A percentile compares a stretch with the other conserved stretches of the same genome.
phyloP scores from a whole-genome alignment of 2,329 filamentous ascomycete species.

The Westerdykella ornata region DNA sequence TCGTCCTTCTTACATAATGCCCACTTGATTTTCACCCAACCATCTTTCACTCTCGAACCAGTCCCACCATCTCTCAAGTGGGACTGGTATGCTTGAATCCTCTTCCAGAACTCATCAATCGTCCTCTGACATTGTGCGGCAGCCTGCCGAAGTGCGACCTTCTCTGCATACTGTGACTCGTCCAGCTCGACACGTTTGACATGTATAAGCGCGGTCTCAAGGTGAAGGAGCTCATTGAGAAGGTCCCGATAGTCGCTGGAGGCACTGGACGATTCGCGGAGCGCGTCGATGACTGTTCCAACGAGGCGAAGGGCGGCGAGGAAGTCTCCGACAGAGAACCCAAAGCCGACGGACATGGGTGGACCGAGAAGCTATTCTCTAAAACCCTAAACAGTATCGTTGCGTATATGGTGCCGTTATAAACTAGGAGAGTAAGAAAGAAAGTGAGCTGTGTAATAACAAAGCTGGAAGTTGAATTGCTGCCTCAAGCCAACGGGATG shows the following conservation, averaged over 20 bases:
- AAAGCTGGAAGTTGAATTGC: too few species aligned
- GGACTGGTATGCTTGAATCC: slow-evolving; percentile 24
- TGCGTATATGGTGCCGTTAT: too few species aligned
- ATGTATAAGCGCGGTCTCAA: slow-evolving; percentile 21
- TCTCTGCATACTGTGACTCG: slow-evolving; percentile 10
- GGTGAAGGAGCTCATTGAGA: slow-evolving; percentile 18
- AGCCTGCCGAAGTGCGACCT: slow-evolving; percentile 17
- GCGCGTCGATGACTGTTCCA: slow-evolving; percentile 20
- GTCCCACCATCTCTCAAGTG: slow-evolving; percentile 8
- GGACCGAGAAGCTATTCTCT: too few species aligned
- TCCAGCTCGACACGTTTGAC: slow-evolving; percentile 23
- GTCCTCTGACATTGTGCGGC: slow-evolving; percentile 19
- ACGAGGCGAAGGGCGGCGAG: slow-evolving; percentile 24
- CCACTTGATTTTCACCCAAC: slow-evolving; percentile 24
- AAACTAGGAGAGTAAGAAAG: too few species aligned
- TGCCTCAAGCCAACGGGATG: too few species aligned
- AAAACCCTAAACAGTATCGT: too few species aligned
- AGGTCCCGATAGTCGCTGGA: slow-evolving; percentile 20
- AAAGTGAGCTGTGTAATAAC: too few species aligned
- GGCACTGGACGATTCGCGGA: slow-evolving; percentile 18
- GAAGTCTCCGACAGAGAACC: slow-evolving; percentile 27
- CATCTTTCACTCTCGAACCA: slow-evolving; percentile 11
- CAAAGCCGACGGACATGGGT: slow-evolving; percentile 19
- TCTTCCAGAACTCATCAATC: slow-evolving; percentile 23
- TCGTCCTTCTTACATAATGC: slow-evolving; percentile 23